phyloP scores from a whole-genome alignment of 768 basidiomycete species.

The Phylloporus rhodoxanthus region DNA sequence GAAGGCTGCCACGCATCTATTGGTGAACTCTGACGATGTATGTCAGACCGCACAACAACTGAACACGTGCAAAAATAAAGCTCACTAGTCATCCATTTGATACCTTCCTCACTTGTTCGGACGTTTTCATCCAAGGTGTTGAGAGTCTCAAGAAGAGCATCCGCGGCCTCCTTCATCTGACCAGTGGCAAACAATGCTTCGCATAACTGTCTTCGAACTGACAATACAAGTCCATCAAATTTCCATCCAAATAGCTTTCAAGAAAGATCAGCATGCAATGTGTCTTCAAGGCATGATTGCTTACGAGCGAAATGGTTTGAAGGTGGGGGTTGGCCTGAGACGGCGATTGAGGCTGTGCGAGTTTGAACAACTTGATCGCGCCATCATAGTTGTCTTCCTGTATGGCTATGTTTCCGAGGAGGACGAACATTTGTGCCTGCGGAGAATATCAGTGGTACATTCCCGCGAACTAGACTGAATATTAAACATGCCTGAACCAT shows the following conservation, averaged over 20 bases:
- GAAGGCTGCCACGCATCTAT: conserved; percentile 2
- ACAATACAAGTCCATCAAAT: conserved; percentile 7
- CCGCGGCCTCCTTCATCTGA: conserved; percentile 9
- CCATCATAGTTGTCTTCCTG: conserved; percentile 9
- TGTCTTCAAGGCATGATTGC: neutral
- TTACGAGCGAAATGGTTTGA: conserved; percentile 12
- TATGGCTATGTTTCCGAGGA: conserved; percentile 6
- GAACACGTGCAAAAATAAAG: neutral
- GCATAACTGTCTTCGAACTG: conserved; percentile 6
- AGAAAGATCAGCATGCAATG: neutral
- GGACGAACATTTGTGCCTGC: conserved; percentile 13
- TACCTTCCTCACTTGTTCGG: neutral
- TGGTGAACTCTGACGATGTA: neutral
- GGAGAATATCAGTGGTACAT: neutral
- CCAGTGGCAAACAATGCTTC: conserved; percentile 9
- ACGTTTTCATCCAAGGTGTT: conserved; percentile 1
- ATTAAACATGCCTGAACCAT: conserved; percentile 6
- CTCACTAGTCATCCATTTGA: conserved; percentile 7
- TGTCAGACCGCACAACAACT: neutral
- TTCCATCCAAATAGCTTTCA: conserved; percentile 14
- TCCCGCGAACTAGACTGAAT: neutral
- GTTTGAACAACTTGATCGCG: conserved; percentile 11
- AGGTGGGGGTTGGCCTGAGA: neutral
- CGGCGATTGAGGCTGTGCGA: neutral
- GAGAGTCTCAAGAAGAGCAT: conserved; percentile 7